A percentile compares a stretch with the other conserved stretches of the same genome.
These are phyloP conservation scores for Catunica adiposa DNA, from an alignment of 2,329 filamentous ascomycete genomes.

Conservation along the genomic window DNA sequence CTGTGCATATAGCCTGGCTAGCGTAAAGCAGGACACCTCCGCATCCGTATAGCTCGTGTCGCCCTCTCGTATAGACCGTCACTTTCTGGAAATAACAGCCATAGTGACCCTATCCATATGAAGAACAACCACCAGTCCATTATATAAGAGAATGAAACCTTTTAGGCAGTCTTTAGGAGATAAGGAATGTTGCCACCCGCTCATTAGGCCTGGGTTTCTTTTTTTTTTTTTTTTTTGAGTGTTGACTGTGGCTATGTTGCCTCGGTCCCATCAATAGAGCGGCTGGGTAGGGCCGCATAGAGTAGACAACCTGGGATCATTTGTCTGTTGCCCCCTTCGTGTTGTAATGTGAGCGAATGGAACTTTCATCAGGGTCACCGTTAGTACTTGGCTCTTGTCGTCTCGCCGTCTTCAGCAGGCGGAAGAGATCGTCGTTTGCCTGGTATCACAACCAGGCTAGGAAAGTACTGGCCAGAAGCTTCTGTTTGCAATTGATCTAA, in stretches of 20 bases:
- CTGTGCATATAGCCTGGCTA: background rate
- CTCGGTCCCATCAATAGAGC: too few species aligned
- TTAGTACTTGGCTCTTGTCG: background rate
- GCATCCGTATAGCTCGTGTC: background rate
- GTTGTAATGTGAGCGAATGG: background rate
- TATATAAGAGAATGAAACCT: background rate
- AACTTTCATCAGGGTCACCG: background rate
- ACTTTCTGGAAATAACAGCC: background rate
- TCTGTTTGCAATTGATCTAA: background rate
- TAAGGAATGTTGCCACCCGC: background rate
- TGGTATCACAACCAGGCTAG: background rate
- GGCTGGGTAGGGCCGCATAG: background rate
- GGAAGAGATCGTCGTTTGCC: background rate
- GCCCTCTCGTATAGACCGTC: background rate
- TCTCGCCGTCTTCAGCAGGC: background rate
- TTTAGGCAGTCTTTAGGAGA: background rate
- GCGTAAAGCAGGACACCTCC: background rate
- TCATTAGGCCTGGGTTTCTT: background rate
- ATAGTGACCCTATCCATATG: background rate
- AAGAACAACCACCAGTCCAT: background rate
- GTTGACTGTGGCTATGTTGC: background rate
- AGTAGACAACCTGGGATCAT: background rate
- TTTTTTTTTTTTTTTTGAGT: background rate
- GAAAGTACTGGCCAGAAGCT: background rate
- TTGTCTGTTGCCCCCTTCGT: too few species aligned